Evolutionary conservation across 2,329 filamentous ascomycete species (phyloP).

Genomic region (Aspergillus awamori): DNA sequence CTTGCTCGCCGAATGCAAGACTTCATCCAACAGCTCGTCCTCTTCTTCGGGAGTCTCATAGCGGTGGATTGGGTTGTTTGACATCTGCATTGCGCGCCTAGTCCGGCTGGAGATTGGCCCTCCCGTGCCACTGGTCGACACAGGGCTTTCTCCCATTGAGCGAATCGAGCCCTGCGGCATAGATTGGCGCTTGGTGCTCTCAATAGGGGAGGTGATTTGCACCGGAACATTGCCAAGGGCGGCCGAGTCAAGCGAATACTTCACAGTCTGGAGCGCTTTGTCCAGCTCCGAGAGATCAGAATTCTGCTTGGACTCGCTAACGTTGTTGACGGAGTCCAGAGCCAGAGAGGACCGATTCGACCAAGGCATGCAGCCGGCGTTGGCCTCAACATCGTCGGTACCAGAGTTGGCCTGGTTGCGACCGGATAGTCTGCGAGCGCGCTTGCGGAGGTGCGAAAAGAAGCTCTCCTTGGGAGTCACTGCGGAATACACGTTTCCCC

Average conservation of each 20-base stretch:
- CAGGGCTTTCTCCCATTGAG: conserved; percentile 32
- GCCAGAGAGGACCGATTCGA: conserved; percentile 82
- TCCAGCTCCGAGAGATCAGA: conserved; percentile 64
- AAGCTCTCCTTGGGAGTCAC: conserved; percentile 90
- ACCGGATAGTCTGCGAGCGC: conserved; percentile 87
- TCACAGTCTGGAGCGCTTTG: conserved; percentile 62
- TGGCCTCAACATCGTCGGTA: conserved; percentile 87
- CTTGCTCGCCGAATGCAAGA: conserved; percentile 73
- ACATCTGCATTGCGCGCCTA: conserved; percentile 70
- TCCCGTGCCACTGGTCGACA: conserved; percentile 28
- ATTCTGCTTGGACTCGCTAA: conserved; percentile 48
- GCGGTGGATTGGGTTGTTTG: conserved; percentile 73
- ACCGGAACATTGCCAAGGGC: conserved; percentile 41
- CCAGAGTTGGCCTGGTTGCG: conserved; percentile 83
- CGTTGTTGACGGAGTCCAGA: conserved; percentile 63
- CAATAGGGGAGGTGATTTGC: conserved; percentile 37
- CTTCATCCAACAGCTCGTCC: conserved; percentile 92
- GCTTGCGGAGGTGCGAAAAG: conserved; percentile 94
- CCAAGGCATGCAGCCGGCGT: conserved; percentile 89
- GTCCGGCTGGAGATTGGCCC: conserved; percentile 76
- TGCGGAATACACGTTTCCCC: conserved; percentile 72
- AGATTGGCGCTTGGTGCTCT: conserved; percentile 42
- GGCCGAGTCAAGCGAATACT: conserved; percentile 59
- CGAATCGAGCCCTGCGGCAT: conserved; percentile 41
- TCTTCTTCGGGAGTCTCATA: conserved; percentile 97